A percentile compares a stretch with the other conserved stretches of the same genome.
Evolutionary conservation across 2,329 filamentous ascomycete species (phyloP).

Genomic region (Cordyceps javanica): DNA sequence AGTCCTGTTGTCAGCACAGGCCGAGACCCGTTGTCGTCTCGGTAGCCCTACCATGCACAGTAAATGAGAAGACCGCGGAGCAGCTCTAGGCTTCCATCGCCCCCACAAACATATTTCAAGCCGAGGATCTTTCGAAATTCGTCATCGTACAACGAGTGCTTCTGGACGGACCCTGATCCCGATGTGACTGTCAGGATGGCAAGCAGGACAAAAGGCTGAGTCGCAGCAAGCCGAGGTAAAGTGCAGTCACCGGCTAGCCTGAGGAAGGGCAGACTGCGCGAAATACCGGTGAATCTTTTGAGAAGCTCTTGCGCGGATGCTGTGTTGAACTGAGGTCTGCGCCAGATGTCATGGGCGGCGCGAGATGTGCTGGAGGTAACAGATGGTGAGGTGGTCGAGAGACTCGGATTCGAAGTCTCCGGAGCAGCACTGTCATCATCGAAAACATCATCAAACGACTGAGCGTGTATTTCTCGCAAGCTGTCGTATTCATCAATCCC

Average conservation of each 20-base stretch:
- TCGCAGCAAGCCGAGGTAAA: slow-evolving; percentile 2
- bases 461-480: slow-evolving; percentile 1
- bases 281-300: not conserved
- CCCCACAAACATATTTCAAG: slow-evolving; percentile 5
- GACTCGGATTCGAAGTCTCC: not conserved
- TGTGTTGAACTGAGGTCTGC: slow-evolving; percentile 6
- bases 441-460: not conserved
- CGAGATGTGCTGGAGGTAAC: slow-evolving; percentile 1
- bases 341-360: slow-evolving; percentile 12
- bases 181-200: slow-evolving; percentile 9
- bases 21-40: not conserved
- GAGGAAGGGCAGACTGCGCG: not conserved
- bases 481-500: not conserved
- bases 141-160: slow-evolving; percentile 9
- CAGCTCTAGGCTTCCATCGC: slow-evolving; percentile 4
- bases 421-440: not conserved
- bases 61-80: slow-evolving; percentile 5
- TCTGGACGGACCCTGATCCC: not conserved
- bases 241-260: not conserved
- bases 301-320: slow-evolving; percentile 7
- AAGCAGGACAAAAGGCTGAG: slow-evolving; percentile 10
- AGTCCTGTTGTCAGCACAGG: not conserved
- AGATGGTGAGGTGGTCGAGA: not conserved
- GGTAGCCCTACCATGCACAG: slow-evolving; percentile 5
- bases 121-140: slow-evolving; percentile 9